phyloP scores from a whole-genome alignment of 1,139 yeast species.

The Insectozyma bohioensis region DNA sequence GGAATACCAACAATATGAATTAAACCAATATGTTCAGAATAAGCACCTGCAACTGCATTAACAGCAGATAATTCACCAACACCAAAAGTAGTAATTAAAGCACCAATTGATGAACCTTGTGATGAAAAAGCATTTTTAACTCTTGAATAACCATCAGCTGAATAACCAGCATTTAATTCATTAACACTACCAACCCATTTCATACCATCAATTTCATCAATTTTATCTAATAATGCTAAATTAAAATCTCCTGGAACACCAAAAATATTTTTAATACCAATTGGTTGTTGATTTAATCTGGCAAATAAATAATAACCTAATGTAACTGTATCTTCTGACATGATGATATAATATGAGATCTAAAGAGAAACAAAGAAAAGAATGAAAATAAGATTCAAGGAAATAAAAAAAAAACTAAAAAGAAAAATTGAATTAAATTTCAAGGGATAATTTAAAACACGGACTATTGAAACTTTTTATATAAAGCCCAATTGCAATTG shows the following conservation, averaged over 20 bases:
- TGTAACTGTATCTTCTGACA: slow-evolving; percentile 29
- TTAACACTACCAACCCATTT: slow-evolving; percentile 74
- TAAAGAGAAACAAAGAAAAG: no score
- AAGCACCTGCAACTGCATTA: slow-evolving; percentile 45
- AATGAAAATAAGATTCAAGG: no score
- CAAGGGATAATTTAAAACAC: no score
- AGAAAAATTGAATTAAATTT: no score
- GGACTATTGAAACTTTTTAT: no score
- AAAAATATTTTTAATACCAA: slow-evolving; percentile 63
- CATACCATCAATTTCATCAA: slow-evolving; percentile 26
- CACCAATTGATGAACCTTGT: slow-evolving; percentile 30
- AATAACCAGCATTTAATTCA: slow-evolving; percentile 70
- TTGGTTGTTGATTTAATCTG: slow-evolving; percentile 50
- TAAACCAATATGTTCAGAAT: slow-evolving; percentile 44
- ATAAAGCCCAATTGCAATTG: no score
- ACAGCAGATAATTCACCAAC: slow-evolving; percentile 55
- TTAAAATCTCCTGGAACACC: slow-evolving; percentile 86
- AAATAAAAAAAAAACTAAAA: no score
- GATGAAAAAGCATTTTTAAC: slow-evolving; percentile 36
- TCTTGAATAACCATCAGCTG: slow-evolving; percentile 72
- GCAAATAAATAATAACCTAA: slow-evolving; percentile 65
- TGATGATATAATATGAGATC: no score
- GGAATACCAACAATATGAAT: slow-evolving; percentile 45
- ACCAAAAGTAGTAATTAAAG: slow-evolving; percentile 59
- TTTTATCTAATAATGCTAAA: slow-evolving; percentile 62